Conservation (phyloP, 2,329 filamentous ascomycete species). For the Ceratocystis diversiconidia region DNA sequence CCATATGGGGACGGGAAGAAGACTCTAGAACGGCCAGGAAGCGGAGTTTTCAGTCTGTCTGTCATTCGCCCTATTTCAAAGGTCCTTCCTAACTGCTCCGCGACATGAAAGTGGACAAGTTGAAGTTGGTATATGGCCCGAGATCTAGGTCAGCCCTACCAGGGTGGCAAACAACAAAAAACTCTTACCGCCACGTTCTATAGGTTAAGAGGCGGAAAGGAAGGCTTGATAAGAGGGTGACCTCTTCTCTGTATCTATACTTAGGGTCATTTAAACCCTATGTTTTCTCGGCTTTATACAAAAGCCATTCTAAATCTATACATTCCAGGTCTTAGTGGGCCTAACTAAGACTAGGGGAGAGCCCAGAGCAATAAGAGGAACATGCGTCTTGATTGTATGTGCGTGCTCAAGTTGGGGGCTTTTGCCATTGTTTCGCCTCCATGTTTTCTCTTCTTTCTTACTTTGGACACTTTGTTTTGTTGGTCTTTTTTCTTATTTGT, state of each 20-base stretch:
- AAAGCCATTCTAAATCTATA: not conserved
- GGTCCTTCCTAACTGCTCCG: too few relatives aligned
- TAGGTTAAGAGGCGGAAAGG: too few relatives aligned
- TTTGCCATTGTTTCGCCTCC: not conserved
- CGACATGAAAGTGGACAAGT: too few relatives aligned
- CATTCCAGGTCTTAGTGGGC: not conserved
- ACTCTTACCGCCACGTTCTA: too few relatives aligned
- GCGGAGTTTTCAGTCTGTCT: too few relatives aligned
- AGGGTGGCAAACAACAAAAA: too few relatives aligned
- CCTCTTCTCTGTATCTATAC: too few relatives aligned
- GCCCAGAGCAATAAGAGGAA: not conserved
- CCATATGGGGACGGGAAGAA: too few relatives aligned
- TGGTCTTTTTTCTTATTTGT: not conserved
- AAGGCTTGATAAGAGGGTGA: not conserved
- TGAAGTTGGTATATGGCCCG: too few relatives aligned
- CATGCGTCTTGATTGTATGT: not conserved
- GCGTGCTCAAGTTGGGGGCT: not conserved
- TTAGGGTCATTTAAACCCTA: not conserved
- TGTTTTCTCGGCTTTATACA: not conserved
- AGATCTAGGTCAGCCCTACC: too few relatives aligned
- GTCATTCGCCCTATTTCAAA: too few relatives aligned
- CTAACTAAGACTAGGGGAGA: not conserved
- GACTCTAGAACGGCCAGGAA: too few relatives aligned
- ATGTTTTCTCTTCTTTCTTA: not conserved
- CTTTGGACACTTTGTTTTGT: not conserved